Conservation (phyloP, 2,329 filamentous ascomycete species). For the Apiospora arundinis region DNA sequence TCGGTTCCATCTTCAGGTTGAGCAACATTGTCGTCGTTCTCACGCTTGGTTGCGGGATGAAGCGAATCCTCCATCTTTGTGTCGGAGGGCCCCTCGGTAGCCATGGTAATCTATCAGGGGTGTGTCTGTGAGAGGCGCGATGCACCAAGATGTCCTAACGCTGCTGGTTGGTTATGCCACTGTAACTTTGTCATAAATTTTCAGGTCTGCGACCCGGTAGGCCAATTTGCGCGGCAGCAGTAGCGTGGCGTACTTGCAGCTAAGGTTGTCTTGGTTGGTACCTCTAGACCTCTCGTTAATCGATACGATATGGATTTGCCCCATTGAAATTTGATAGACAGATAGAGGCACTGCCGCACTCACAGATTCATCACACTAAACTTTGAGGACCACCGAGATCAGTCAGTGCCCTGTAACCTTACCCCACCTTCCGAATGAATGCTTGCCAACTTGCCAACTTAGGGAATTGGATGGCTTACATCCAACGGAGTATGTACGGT, state of each 20-base stretch:
- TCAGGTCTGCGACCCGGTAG: constrained; percentile 2
- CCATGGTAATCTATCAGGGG: constrained; percentile 11
- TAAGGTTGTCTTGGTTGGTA: background rate
- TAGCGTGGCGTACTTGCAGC: background rate
- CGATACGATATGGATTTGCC: background rate
- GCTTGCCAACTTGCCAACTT: background rate
- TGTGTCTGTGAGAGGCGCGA: background rate
- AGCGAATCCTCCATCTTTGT: background rate
- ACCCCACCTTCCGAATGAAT: constrained; percentile 8
- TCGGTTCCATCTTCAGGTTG: constrained; percentile 40
- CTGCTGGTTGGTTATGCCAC: constrained; percentile 2
- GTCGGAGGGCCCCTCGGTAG: constrained; percentile 13
- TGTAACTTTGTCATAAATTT: constrained; percentile 18
- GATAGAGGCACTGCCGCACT: no score
- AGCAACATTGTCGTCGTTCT: constrained; percentile 29
- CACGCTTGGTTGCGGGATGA: constrained; percentile 23
- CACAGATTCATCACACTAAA: background rate
- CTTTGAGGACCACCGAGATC: background rate
- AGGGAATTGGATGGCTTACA: background rate
- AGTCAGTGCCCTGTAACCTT: background rate
- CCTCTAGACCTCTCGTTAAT: no score
- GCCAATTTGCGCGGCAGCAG: background rate
- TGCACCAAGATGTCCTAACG: constrained; percentile 8
- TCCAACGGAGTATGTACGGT: no score
- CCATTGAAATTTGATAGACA: background rate